A percentile compares a stretch with the other conserved stretches of the same genome.
These are phyloP conservation scores for Reticulascus tulasneorum DNA, from an alignment of 2,329 filamentous ascomycete genomes.

Conservation along the genomic window DNA sequence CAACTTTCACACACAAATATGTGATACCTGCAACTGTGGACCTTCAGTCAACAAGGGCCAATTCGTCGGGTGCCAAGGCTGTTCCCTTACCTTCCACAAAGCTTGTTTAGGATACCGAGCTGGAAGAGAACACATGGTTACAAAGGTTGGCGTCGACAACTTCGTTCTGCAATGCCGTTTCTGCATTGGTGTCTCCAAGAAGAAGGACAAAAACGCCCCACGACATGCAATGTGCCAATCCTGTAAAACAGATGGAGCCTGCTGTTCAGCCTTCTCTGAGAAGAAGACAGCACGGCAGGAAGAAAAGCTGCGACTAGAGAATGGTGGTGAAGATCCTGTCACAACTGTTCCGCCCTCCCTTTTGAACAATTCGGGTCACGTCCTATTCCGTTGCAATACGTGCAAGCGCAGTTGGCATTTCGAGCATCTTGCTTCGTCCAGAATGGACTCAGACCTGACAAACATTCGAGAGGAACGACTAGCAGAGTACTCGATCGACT, in stretches of 20 bases:
- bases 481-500: constrained; percentile 68
- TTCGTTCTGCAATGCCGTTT: constrained; percentile 89
- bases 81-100: constrained; percentile 79
- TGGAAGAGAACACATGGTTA: constrained; percentile 79
- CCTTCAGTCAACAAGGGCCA: constrained; percentile 58
- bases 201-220: constrained; percentile 68
- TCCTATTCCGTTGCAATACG: constrained; percentile 76
- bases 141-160: constrained; percentile 70
- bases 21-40: constrained; percentile 64
- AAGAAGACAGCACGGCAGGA: constrained; percentile 75
- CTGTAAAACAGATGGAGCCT: constrained; percentile 61
- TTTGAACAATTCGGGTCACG: constrained; percentile 70
- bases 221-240: constrained; percentile 66
- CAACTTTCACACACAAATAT: constrained; percentile 63
- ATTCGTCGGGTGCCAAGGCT: constrained; percentile 87
- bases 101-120: constrained; percentile 72
- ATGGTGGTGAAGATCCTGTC: constrained; percentile 74
- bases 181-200: constrained; percentile 66
- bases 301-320: constrained; percentile 75
- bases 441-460: constrained; percentile 7
- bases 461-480: constrained; percentile 59
- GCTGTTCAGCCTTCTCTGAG: constrained; percentile 72
- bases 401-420: constrained; percentile 82
- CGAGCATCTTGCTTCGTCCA: constrained; percentile 59
- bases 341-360: constrained; percentile 57